Conservation (phyloP, 75 land plant species). For the Pinus albicaulis region DNA sequence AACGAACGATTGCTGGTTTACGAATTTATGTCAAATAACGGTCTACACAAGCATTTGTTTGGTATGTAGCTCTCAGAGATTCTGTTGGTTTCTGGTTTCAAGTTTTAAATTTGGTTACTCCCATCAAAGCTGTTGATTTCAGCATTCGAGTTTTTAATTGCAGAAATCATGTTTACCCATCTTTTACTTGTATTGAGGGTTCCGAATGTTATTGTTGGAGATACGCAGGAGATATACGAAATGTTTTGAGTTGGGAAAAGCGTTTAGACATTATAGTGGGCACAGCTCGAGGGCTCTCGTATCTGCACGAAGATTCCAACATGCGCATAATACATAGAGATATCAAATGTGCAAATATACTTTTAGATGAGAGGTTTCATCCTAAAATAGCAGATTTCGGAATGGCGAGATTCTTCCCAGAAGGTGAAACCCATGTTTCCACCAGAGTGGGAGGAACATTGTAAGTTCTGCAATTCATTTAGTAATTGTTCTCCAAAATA, state of each 20-base stretch:
- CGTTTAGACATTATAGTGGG: too few species aligned
- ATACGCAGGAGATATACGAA: too few species aligned
- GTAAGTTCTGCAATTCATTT: neutral
- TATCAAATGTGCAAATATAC: constrained; percentile 59
- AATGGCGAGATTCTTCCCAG: constrained; percentile 30
- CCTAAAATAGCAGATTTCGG: constrained; percentile 57
- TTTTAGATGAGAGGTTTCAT: constrained; percentile 27
- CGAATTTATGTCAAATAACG: constrained; percentile 14
- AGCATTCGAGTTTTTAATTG: neutral
- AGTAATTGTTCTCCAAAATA: too few species aligned
- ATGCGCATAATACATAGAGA: constrained; percentile 56
- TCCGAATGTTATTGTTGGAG: too few species aligned
- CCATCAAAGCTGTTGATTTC: too few species aligned
- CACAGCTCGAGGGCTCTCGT: too few species aligned
- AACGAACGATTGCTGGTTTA: constrained; percentile 14
- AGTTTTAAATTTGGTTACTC: too few species aligned
- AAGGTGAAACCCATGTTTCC: constrained; percentile 27
- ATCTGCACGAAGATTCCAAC: too few species aligned
- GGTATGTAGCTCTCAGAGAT: neutral
- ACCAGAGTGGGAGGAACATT: constrained; percentile 43
- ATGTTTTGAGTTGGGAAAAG: neutral
- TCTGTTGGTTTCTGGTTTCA: too few species aligned
- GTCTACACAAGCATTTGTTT: constrained; percentile 9
- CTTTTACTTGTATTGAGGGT: too few species aligned
- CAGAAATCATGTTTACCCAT: neutral